Conservation (phyloP, 768 basidiomycete genomes). For the Hirschioporus abietinus region DNA sequence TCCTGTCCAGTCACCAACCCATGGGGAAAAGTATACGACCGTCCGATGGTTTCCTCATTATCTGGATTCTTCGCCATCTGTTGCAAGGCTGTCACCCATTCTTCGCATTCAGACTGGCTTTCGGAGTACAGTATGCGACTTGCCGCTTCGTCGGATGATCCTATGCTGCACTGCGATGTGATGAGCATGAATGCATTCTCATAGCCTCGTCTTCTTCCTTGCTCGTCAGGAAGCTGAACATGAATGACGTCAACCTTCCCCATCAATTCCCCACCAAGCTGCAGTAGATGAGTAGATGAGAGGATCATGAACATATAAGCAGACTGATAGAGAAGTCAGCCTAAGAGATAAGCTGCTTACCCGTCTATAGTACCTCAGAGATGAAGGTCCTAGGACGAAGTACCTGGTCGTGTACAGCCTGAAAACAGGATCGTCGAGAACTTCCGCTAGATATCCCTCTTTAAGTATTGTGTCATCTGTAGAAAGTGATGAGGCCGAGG, state of each 20-base stretch:
- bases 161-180: background rate
- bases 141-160: background rate
- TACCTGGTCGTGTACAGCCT: background rate
- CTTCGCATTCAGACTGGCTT: background rate
- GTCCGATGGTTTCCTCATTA: background rate
- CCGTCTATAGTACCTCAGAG: background rate
- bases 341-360: background rate
- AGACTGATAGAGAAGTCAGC: too few relatives aligned
- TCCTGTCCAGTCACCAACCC: background rate
- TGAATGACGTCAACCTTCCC: background rate
- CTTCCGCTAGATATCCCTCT: background rate
- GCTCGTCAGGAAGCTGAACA: background rate
- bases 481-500: background rate
- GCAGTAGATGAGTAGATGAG: too few relatives aligned
- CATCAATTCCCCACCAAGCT: background rate
- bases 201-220: background rate
- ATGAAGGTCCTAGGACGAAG: background rate
- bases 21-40: background rate
- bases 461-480: background rate
- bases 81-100: background rate
- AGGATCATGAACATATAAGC: too few relatives aligned
- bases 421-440: background rate
- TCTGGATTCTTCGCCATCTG: background rate
- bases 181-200: background rate
- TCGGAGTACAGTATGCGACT: background rate